Conservation (phyloP, 139 green algal species). For the Coccomyxa sp. region DNA sequence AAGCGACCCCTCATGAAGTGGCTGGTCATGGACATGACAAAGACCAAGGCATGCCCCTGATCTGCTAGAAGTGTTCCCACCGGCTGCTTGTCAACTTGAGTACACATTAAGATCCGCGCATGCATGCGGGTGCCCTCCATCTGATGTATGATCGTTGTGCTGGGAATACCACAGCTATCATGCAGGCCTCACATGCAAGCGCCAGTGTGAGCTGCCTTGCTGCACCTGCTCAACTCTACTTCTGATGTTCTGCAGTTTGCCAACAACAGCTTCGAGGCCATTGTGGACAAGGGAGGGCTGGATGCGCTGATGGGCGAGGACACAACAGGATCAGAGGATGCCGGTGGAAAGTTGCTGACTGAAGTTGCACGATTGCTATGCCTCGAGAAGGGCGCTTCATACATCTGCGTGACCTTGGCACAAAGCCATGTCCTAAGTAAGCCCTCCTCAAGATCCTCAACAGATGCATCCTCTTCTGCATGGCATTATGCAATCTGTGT, state of each 20-base stretch:
- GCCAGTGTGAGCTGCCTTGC: no score
- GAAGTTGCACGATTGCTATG: constrained; percentile 33
- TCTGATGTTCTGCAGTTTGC: constrained; percentile 33
- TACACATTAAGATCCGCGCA: background rate
- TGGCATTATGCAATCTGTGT: background rate
- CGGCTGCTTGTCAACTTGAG: background rate
- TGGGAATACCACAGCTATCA: no score
- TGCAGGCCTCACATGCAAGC: no score
- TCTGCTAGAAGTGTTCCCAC: background rate
- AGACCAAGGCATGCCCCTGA: constrained; percentile 21
- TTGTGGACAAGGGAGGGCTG: constrained; percentile 59
- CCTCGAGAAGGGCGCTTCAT: constrained; percentile 7
- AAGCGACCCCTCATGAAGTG: constrained; percentile 50
- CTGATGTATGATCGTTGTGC: no score
- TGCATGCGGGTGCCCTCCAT: no score
- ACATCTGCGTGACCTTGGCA: constrained; percentile 48
- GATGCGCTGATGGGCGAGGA: constrained; percentile 59
- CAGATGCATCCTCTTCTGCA: background rate
- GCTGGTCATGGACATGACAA: constrained; percentile 62
- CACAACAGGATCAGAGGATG: constrained; percentile 4
- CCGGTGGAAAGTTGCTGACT: constrained; percentile 15
- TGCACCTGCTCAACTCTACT: no score
- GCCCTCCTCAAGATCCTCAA: background rate
- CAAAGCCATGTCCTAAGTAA: constrained; percentile 50
- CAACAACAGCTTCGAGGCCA: constrained; percentile 37